A percentile compares a stretch with the other conserved stretches of the same genome.
Conservation (phyloP, 352 stramenopile species). For the Plasmopara halstedii region DNA sequence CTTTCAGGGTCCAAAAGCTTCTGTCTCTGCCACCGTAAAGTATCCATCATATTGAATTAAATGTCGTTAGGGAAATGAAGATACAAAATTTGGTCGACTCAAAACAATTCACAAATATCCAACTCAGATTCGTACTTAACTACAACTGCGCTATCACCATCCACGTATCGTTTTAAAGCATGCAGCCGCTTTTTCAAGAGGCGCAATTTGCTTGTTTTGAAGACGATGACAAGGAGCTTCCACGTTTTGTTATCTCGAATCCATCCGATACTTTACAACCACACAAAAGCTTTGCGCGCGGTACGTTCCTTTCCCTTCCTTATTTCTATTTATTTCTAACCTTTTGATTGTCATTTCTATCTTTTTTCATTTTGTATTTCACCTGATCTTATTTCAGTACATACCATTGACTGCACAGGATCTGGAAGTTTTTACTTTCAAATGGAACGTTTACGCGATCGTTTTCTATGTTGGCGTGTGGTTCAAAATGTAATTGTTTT, state of each 20-base stretch:
- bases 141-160: slow-evolving; percentile 1
- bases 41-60: slow-evolving; percentile 74
- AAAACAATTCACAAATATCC: too few species aligned
- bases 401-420: slow-evolving; percentile 53
- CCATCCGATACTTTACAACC: slow-evolving; percentile 31
- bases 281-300: slow-evolving; percentile 44
- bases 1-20: slow-evolving; percentile 72
- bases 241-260: slow-evolving; percentile 27
- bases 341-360: not conserved
- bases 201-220: slow-evolving; percentile 70
- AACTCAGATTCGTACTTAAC: slow-evolving; percentile 3
- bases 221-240: slow-evolving; percentile 32
- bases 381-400: slow-evolving; percentile 35
- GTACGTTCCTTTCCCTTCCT: slow-evolving; percentile 9
- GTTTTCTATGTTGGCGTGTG: slow-evolving; percentile 68
- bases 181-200: slow-evolving; percentile 47
- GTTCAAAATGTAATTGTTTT: slow-evolving; percentile 68
- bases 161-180: slow-evolving; percentile 6
- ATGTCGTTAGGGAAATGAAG: not conserved
- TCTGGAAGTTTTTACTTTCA: slow-evolving; percentile 72
- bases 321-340: slow-evolving; percentile 8
- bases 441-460: slow-evolving; percentile 53
- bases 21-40: slow-evolving; percentile 59
- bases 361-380: too few species aligned
- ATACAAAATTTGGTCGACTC: not conserved